Evolutionary conservation across 2,329 filamentous ascomycete genomes (phyloP).

Genomic region (Sarocladium oryzae): DNA sequence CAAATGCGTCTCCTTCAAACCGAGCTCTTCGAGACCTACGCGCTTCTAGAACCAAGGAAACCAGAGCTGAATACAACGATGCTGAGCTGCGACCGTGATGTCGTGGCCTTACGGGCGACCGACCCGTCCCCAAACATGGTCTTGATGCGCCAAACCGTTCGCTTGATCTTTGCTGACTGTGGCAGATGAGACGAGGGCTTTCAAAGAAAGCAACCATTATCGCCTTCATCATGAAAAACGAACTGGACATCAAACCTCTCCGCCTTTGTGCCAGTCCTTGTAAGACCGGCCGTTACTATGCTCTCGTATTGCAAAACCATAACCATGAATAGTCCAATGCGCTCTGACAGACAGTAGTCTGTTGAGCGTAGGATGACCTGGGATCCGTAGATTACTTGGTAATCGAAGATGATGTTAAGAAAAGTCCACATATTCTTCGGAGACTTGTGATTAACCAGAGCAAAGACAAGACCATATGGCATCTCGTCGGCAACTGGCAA

Average conservation of each 20-base stretch:
- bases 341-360: constrained; percentile 41
- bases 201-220: not conserved
- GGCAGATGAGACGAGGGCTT: not conserved
- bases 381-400: constrained; percentile 47
- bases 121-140: not conserved
- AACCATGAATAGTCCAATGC: constrained; percentile 58
- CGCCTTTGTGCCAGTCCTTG: too few species aligned
- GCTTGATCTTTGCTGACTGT: not conserved
- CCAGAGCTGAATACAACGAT: not conserved
- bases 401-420: constrained; percentile 44
- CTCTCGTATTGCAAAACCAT: constrained; percentile 44
- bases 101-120: not conserved
- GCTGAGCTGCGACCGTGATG: not conserved
- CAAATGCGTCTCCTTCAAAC: not conserved
- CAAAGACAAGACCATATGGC: constrained; percentile 19
- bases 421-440: constrained; percentile 38
- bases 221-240: not conserved
- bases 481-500: not conserved
- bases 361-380: constrained; percentile 50
- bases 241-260: too few species aligned
- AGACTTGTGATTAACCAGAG: constrained; percentile 18
- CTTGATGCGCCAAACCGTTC: not conserved
- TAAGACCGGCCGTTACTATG: not conserved
- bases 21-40: not conserved
- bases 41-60: not conserved